Base-by-base conservation (phyloP, 2,329 filamentous ascomycete genomes). In the Colletotrichum acutatum region DNA sequence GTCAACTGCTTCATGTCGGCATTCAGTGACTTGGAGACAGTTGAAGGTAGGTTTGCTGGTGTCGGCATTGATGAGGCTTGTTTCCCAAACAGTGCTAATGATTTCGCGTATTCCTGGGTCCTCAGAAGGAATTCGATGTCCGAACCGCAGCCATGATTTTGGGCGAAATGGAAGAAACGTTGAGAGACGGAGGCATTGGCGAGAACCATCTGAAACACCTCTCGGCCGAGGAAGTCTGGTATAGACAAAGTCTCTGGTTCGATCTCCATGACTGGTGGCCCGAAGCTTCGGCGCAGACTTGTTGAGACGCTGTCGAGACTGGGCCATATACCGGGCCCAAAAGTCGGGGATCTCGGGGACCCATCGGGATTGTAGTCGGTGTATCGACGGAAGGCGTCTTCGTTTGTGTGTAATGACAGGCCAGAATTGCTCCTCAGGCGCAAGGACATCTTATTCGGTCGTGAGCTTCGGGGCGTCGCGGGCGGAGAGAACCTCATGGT, bases 101-200 rank as follows among this genome's bases (percentile, higher is more conserved):
- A 81, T 24, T 80, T 77, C 53, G 83, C 81, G 68, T 88, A 89
- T 61, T 84, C 84, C 76, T 87, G 83, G 56, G 86, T 86, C 79
- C 86, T 87, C 66, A 86, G 80, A 26, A 89, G 79, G 66, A 88
- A 89, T 68, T 86, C 87, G 69, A 90, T 80, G 72, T 88, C 86
- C 66, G 88, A 84, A 1, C 83, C 85, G 68, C 83, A 84, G 42
- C 85, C 83, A 37, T 82, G 80, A 34, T 78, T 82, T 60, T 85
- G 83, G n/a, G 87, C 86, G 77, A 89, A 90, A 56, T 82, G 83
- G 68, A 84, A 82, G 24, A 90, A 78, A 37, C 85, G 83, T 68
- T 84, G 82, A 1, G 83, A 83, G 0, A 86, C 86, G 4, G 81
- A 81, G 0, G 86, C 84, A 73, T 89, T 85, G 74, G 84, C 83